Conservation (phyloP, 768 basidiomycete species). For the Amanita rubescens region DNA sequence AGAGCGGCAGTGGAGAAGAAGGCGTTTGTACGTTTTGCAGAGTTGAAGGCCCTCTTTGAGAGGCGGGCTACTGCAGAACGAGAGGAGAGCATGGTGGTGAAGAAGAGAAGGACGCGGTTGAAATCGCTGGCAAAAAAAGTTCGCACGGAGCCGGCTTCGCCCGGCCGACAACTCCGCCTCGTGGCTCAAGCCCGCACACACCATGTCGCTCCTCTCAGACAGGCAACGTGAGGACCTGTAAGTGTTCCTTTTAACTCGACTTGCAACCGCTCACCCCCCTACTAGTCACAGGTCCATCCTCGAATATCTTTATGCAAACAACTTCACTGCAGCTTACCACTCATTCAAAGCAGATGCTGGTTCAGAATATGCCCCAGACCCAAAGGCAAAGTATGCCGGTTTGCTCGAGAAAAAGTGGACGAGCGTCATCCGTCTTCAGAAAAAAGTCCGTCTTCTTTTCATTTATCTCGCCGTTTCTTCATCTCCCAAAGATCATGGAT, state of each 20-base stretch:
- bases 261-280: slow-evolving; percentile 7
- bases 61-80: slow-evolving; percentile 83
- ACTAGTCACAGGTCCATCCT: slow-evolving; percentile 73
- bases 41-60: slow-evolving; percentile 76
- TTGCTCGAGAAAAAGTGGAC: slow-evolving; percentile 98
- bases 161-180: slow-evolving; percentile 18
- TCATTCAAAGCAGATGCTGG: slow-evolving; percentile 48
- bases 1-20: slow-evolving; percentile 73
- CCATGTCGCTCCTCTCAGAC: slow-evolving; percentile 19
- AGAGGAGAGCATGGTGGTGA: slow-evolving; percentile 81
- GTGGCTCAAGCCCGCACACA: slow-evolving; percentile 1
- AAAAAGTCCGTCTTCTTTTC: slow-evolving; percentile 54
- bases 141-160: slow-evolving; percentile 44
- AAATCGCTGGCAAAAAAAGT: slow-evolving; percentile 37
- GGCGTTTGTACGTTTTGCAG: slow-evolving; percentile 66
- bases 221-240: slow-evolving; percentile 22
- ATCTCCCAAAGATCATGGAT: slow-evolving; percentile 75
- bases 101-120: slow-evolving; percentile 17
- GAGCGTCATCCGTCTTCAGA: slow-evolving; percentile 89
- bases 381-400: slow-evolving; percentile 80
- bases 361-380: slow-evolving; percentile 69
- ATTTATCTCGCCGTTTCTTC: background rate
- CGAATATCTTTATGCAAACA: slow-evolving; percentile 65
- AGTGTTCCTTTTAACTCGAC: slow-evolving; percentile 4
- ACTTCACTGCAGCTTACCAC: slow-evolving; percentile 55